phyloP scores from a whole-genome alignment of 2,329 filamentous ascomycete species.

The Fonsecaea erecta region DNA sequence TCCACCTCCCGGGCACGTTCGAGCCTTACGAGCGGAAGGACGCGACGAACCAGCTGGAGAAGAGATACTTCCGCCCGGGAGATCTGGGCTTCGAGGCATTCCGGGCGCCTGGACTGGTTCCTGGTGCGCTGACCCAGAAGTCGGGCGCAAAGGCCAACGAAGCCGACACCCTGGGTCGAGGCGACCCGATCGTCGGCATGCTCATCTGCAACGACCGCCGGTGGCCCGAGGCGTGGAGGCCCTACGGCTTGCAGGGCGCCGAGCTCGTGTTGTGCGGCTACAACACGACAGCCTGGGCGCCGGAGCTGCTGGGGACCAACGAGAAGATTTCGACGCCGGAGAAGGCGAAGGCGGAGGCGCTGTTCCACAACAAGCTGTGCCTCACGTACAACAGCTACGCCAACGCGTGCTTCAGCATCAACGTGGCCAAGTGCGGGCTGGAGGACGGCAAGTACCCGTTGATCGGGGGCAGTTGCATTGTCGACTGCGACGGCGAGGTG shows the following conservation, averaged over 20 bases:
- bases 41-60: constrained; percentile 61
- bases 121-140: constrained; percentile 44
- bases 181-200: constrained; percentile 60
- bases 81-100: constrained; percentile 61
- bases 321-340: constrained; percentile 49
- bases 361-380: constrained; percentile 59
- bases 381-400: constrained; percentile 60
- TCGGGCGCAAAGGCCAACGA: constrained; percentile 33
- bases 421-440: constrained; percentile 55
- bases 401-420: constrained; percentile 58
- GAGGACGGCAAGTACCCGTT: constrained; percentile 58
- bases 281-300: constrained; percentile 57
- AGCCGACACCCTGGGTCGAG: constrained; percentile 41
- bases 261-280: constrained; percentile 58
- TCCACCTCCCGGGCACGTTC: constrained; percentile 60
- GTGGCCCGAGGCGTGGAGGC: constrained; percentile 60
- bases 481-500: constrained; percentile 55
- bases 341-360: constrained; percentile 53
- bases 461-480: constrained; percentile 56
- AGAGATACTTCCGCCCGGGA: constrained; percentile 60
- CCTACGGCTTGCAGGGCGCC: constrained; percentile 57
- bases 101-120: constrained; percentile 54
- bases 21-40: constrained; percentile 56
- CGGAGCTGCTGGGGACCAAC: constrained; percentile 50
- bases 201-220: constrained; percentile 62